phyloP scores from a whole-genome alignment of 2,329 filamentous ascomycete genomes.

The Phoma sp. region DNA sequence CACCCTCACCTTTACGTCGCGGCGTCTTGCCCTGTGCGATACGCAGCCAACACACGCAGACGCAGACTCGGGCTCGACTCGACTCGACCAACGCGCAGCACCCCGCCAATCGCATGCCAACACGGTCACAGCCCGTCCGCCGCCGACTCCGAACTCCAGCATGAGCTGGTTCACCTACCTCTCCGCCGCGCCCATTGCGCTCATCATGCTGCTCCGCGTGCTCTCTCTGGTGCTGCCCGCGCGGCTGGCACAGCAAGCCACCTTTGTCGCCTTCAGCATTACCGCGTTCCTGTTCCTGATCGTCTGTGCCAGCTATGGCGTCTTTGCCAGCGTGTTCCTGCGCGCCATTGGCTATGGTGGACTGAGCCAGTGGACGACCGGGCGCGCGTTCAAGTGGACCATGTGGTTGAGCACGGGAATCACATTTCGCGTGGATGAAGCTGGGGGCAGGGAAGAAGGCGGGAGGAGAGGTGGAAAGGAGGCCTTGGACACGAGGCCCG shows the following conservation, averaged over 20 bases:
- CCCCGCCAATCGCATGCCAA: constrained; percentile 16
- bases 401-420: constrained; percentile 81
- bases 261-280: constrained; percentile 70
- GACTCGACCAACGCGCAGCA: constrained; percentile 3
- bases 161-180: constrained; percentile 45
- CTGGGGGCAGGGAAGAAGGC: constrained; percentile 35
- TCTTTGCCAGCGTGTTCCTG: constrained; percentile 73
- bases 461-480: constrained; percentile 42
- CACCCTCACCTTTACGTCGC: not conserved
- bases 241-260: constrained; percentile 44
- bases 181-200: constrained; percentile 32
- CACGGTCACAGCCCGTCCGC: not conserved
- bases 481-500: constrained; percentile 64
- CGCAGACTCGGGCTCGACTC: not conserved
- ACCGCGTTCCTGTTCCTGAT: constrained; percentile 49
- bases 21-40: not conserved
- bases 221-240: constrained; percentile 39
- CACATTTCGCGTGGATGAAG: constrained; percentile 69
- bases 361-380: constrained; percentile 85
- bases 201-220: constrained; percentile 39
- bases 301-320: constrained; percentile 71
- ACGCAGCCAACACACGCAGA: not conserved
- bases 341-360: constrained; percentile 74
- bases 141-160: constrained; percentile 15
- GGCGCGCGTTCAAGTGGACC: constrained; percentile 76